These are phyloP conservation scores for Chalaropsis ovoidea DNA, from an alignment of 2,329 filamentous ascomycete species.

Conservation along the genomic window DNA sequence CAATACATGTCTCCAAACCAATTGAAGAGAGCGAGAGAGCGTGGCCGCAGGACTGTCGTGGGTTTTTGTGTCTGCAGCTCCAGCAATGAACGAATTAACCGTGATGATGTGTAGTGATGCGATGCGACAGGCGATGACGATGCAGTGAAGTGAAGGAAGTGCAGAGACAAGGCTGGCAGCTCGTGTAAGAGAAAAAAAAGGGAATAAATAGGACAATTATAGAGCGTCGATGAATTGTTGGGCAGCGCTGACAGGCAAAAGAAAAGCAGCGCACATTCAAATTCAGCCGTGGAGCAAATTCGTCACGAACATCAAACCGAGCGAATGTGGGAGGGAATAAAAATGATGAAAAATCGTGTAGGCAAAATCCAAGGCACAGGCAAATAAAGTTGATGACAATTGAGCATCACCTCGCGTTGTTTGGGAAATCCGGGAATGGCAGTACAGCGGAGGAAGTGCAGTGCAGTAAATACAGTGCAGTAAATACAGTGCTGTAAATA, in stretches of 20 bases:
- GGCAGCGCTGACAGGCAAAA: no score
- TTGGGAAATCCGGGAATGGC: neutral
- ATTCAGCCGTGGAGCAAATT: no score
- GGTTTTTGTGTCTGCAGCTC: neutral
- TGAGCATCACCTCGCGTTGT: no score
- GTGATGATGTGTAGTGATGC: neutral
- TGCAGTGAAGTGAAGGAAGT: neutral
- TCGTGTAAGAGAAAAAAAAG: neutral
- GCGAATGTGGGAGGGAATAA: neutral
- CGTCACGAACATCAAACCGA: neutral
- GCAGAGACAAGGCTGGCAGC: neutral
- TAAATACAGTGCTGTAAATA: no score
- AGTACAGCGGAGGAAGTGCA: neutral
- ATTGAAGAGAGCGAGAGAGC: neutral
- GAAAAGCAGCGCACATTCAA: no score
- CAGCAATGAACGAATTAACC: neutral
- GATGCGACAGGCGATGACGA: neutral
- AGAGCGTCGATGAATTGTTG: no score
- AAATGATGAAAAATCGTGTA: neutral
- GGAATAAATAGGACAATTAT: neutral
- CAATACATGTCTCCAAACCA: neutral
- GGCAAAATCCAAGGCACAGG: neutral
- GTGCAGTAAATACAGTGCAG: no score
- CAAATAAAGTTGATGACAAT: conserved; percentile 1
- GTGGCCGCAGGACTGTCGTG: no score